A percentile compares a stretch with the other conserved stretches of the same genome.
phyloP scores from a whole-genome alignment of 306 rosid genomes.

The Lupinus albus region DNA sequence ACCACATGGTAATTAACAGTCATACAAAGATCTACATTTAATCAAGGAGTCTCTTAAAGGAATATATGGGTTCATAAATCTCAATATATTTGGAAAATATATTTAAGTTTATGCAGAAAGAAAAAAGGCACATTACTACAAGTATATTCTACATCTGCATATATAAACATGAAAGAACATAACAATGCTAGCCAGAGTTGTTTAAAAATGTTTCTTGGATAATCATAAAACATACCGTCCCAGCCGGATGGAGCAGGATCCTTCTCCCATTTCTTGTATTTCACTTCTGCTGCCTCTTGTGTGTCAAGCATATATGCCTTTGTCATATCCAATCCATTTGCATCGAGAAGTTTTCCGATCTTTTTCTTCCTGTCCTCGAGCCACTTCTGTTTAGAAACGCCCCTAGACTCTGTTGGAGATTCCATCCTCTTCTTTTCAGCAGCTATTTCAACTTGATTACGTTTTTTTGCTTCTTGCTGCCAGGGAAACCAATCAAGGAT shows the following conservation, averaged over 20 bases:
- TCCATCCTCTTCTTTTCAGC: constrained; percentile 95
- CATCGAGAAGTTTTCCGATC: constrained; percentile 92
- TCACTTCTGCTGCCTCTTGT: constrained; percentile 78
- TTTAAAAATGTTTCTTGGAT: neutral
- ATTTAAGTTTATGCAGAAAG: constrained; percentile 8
- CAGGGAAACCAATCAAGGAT: constrained; percentile 18
- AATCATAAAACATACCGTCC: constrained; percentile 71
- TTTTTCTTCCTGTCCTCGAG: constrained; percentile 89
- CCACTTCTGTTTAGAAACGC: constrained; percentile 96
- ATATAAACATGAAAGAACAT: constrained; percentile 5
- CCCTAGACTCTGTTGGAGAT: constrained; percentile 86
- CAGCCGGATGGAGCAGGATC: constrained; percentile 96
- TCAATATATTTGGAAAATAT: constrained; percentile 4
- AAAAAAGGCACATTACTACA: neutral
- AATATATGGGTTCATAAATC: neutral
- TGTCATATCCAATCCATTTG: constrained; percentile 89
- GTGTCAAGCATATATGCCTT: constrained; percentile 92
- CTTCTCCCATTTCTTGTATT: constrained; percentile 98
- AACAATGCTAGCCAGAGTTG: constrained; percentile 25
- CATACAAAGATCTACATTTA: constrained; percentile 1
- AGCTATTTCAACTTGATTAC: constrained; percentile 88
- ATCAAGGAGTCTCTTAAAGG: too few relatives aligned
- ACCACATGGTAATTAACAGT: constrained; percentile 3
- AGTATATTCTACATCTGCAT: neutral
- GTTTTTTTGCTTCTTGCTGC: constrained; percentile 85